Percentiles rank a stretch among this genome's conserved stretches.
These are phyloP conservation scores for Arthrobotrys conoides DNA, from an alignment of 2,329 filamentous ascomycete genomes.

Conservation along the genomic window DNA sequence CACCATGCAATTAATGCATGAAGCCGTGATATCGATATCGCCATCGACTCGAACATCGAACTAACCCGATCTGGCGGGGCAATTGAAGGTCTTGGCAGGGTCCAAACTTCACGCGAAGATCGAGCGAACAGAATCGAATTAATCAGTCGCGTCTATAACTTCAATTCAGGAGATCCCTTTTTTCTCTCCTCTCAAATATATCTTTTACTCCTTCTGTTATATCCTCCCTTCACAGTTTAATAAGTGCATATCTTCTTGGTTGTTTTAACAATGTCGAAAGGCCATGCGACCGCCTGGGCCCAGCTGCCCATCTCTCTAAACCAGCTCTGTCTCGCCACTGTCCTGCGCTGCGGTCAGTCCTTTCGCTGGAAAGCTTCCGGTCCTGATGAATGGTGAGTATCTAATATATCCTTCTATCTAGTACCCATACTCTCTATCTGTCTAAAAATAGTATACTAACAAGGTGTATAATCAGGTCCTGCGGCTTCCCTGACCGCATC, in stretches of 20 bases:
- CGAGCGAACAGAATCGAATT: constrained; percentile 2
- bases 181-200: neutral
- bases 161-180: constrained; percentile 31
- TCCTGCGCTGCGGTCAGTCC: constrained; percentile 92
- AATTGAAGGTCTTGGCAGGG: constrained; percentile 54
- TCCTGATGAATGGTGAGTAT: constrained; percentile 80
- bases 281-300: constrained; percentile 76
- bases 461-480: constrained; percentile 73
- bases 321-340: constrained; percentile 95
- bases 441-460: constrained; percentile 32
- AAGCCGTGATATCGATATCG: neutral
- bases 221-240: neutral
- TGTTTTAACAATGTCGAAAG: constrained; percentile 29
- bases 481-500: constrained; percentile 86
- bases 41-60: neutral
- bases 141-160: constrained; percentile 10
- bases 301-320: constrained; percentile 85
- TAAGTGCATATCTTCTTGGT: too few relatives aligned
- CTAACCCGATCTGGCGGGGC: constrained; percentile 50
- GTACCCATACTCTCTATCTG: too few relatives aligned
- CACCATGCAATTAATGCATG: neutral
- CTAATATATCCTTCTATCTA: neutral
- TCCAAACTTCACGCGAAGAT: constrained; percentile 49
- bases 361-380: constrained; percentile 92
- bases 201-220: neutral